Percentiles rank a stretch among this genome's conserved stretches.
Evolutionary conservation across 164 flowering plant species (phyloP).

Genomic region (Stephania yunnanensis): DNA sequence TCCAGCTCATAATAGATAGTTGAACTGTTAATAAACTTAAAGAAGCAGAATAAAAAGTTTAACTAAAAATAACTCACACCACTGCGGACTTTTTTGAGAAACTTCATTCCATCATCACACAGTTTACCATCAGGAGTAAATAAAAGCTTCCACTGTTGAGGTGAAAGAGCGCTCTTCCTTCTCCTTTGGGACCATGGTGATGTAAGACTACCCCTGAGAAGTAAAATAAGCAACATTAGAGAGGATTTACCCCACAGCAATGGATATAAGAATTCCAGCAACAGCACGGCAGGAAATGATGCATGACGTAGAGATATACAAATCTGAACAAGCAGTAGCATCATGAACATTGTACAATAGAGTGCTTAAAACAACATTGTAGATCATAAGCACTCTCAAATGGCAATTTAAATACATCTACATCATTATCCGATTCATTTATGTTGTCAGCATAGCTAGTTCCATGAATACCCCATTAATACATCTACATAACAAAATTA

Average conservation of each 20-base stretch:
- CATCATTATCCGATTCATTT: background rate
- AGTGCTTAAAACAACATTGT: background rate
- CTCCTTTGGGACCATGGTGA: conserved; percentile 95
- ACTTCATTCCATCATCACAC: conserved; percentile 70
- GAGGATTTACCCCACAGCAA: background rate
- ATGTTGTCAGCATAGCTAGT: background rate
- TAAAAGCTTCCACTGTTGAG: conserved; percentile 64
- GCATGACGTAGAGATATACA: background rate
- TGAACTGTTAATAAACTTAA: background rate
- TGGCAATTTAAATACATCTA: background rate
- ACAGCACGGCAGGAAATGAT: background rate
- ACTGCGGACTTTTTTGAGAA: conserved; percentile 86
- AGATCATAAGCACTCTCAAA: background rate
- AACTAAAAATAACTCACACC: conserved; percentile 54
- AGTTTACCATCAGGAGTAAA: conserved; percentile 78
- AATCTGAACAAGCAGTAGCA: background rate
- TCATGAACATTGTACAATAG: background rate
- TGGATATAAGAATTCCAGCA: background rate
- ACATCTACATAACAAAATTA: background rate
- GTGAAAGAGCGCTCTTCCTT: conserved; percentile 69
- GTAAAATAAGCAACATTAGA: background rate
- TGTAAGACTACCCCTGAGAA: conserved; percentile 62
- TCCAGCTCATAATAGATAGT: background rate
- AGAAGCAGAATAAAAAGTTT: background rate
- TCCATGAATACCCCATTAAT: background rate